Percentiles rank a stretch among this genome's conserved stretches.
Conservation (phyloP, 2,329 filamentous ascomycete species). For the Botrytis byssoidea region DNA sequence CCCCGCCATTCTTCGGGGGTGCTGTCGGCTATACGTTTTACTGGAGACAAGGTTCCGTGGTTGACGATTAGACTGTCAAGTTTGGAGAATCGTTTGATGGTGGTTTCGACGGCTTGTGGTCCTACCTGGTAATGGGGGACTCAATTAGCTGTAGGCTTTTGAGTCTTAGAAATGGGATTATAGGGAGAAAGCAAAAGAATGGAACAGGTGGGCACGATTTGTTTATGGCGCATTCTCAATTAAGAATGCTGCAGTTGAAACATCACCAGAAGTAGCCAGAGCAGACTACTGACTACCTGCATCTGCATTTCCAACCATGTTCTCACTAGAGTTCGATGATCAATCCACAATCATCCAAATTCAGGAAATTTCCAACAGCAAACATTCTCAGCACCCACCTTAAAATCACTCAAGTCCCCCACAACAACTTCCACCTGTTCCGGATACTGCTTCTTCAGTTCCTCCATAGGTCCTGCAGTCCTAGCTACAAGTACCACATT, state of each 20-base stretch:
- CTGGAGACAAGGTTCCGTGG: conserved; percentile 77
- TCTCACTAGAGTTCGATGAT: neutral
- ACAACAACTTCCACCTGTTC: conserved; percentile 55
- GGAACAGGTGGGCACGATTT: neutral
- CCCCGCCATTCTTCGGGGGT: conserved; percentile 72
- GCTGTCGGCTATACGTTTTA: conserved; percentile 66
- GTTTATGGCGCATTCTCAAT: neutral
- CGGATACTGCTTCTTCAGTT: conserved; percentile 52
- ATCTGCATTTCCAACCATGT: neutral
- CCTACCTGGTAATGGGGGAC: conserved; percentile 44
- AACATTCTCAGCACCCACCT: conserved; percentile 41
- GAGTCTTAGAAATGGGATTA: no score
- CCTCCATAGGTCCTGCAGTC: conserved; percentile 49
- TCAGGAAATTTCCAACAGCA: neutral
- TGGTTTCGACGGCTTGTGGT: conserved; percentile 61
- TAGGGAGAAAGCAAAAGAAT: neutral
- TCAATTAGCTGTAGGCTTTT: neutral
- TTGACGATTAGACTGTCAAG: conserved; percentile 86
- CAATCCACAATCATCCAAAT: neutral
- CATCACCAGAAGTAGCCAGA: neutral
- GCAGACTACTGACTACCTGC: neutral
- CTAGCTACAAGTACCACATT: conserved; percentile 60
- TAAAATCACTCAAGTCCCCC: conserved; percentile 54
- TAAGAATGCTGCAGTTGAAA: neutral
- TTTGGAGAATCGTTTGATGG: conserved; percentile 64